phyloP scores from a whole-genome alignment of 1,284 basidiomycete species.

The Austroboletus novae-zelandiae region DNA sequence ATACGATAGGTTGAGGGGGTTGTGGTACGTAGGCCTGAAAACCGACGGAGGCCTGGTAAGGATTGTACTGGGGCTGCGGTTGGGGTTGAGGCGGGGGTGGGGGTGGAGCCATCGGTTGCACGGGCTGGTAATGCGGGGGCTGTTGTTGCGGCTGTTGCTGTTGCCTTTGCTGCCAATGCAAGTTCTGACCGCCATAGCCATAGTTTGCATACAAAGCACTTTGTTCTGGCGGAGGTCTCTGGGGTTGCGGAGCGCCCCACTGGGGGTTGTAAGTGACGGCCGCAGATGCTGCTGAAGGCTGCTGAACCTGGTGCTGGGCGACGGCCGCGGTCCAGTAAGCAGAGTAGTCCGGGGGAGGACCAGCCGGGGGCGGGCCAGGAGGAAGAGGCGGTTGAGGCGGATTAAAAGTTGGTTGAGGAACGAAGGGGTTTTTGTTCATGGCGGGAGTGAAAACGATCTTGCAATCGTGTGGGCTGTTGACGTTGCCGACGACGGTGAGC shows the following conservation, averaged over 20 bases:
- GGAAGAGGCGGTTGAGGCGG: conserved; percentile 73
- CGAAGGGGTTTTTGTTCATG: conserved; percentile 82
- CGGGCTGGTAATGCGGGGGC: conserved; percentile 48
- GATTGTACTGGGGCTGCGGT: conserved; percentile 64
- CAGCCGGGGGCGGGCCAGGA: conserved; percentile 72
- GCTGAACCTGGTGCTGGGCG: conserved; percentile 47
- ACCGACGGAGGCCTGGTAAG: conserved; percentile 70
- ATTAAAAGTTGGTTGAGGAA: conserved; percentile 63
- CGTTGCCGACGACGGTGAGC: conserved; percentile 6
- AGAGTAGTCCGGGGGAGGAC: conserved; percentile 71
- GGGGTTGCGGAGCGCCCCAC: conserved; percentile 61
- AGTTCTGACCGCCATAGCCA: conserved; percentile 66
- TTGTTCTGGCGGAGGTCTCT: conserved; percentile 66
- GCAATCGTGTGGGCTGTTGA: conserved; percentile 9
- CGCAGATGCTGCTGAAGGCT: conserved; percentile 24
- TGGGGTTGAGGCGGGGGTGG: conserved; percentile 55
- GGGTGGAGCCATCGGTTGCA: conserved; percentile 49
- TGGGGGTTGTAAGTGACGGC: conserved; percentile 57
- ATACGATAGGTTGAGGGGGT: conserved; percentile 45
- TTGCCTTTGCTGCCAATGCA: conserved; percentile 63
- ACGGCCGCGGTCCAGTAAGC: conserved; percentile 70
- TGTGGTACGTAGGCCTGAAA: conserved; percentile 70
- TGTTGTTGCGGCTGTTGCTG: conserved; percentile 26
- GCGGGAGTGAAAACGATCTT: conserved; percentile 8
- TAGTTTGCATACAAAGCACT: conserved; percentile 82